These are phyloP conservation scores for Pichia sp. DNA, from an alignment of 1,139 yeast species.

Conservation along the genomic window DNA sequence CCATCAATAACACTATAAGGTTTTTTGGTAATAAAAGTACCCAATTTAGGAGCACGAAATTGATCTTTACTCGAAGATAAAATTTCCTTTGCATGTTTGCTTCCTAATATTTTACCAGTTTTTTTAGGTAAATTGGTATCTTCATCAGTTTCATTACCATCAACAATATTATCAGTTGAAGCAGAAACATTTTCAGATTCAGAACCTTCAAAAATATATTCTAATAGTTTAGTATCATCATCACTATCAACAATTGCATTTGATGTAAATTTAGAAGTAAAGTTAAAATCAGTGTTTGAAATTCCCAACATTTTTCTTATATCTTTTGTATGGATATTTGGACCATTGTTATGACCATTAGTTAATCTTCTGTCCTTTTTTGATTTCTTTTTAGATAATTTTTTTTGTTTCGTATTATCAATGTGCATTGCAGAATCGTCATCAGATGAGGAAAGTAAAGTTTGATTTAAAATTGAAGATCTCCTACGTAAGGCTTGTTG, in stretches of 20 bases:
- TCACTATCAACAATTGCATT: conserved; percentile 25
- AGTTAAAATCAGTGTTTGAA: conserved; percentile 12
- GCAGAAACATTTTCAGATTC: conserved; percentile 10
- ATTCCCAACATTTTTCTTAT: conserved; percentile 18
- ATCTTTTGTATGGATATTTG: conserved; percentile 13
- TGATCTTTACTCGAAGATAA: conserved; percentile 79
- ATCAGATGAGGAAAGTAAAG: conserved; percentile 24
- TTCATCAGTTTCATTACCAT: conserved; percentile 88
- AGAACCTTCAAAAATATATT: conserved; percentile 28
- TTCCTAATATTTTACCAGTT: conserved; percentile 53
- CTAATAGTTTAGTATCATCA: conserved; percentile 28
- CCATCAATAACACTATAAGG: conserved; percentile 96
- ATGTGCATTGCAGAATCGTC: conserved; percentile 14
- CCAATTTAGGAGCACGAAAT: conserved; percentile 84
- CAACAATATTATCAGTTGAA: conserved; percentile 11
- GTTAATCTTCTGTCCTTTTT: conserved; percentile 7
- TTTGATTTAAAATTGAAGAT: conserved; percentile 22
- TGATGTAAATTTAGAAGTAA: conserved; percentile 13
- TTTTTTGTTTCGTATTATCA: conserved; percentile 1
- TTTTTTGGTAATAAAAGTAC: conserved; percentile 79
- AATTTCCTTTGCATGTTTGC: conserved; percentile 82
- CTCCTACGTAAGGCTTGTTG: conserved; percentile 19
- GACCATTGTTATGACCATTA: neutral
- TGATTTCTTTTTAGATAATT: conserved; percentile 5
- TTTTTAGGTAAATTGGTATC: conserved; percentile 70